These are phyloP conservation scores for Vickermania spadyakhi DNA, from an alignment of 208 protist genomes.

Conservation along the genomic window DNA sequence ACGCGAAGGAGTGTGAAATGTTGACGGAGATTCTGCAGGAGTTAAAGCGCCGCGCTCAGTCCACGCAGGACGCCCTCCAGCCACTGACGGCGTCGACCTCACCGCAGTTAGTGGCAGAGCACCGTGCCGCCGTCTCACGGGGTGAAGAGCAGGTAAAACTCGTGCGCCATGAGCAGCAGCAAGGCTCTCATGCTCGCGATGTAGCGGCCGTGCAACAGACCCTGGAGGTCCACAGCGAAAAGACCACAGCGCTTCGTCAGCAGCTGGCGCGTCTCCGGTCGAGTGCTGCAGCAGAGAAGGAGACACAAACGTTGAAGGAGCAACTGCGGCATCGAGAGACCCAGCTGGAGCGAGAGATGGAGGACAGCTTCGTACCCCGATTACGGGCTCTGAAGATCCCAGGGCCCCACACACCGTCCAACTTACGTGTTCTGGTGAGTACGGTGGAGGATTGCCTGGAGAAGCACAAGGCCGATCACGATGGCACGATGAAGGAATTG, in stretches of 20 bases:
- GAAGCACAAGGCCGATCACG: not conserved
- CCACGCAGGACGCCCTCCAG: not conserved
- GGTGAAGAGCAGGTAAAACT: not conserved
- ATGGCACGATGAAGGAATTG: not conserved
- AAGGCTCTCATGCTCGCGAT: not conserved
- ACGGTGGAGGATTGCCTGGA: not conserved
- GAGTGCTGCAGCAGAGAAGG: not conserved
- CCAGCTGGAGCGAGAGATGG: not conserved
- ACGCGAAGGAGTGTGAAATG: slow-evolving; percentile 59
- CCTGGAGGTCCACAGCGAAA: not conserved
- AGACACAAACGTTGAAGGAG: not conserved
- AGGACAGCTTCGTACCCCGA: not conserved
- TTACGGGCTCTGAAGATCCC: not conserved
- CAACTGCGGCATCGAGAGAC: not conserved
- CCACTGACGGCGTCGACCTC: not conserved
- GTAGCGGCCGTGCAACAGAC: not conserved
- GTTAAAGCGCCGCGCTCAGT: not conserved
- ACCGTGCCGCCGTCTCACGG: not conserved
- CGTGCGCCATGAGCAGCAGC: not conserved
- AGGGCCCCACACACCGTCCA: not conserved
- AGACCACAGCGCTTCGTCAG: not conserved
- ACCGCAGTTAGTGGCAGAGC: not conserved
- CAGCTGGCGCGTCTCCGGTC: not conserved
- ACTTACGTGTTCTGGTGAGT: not conserved
- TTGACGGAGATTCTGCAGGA: slow-evolving; percentile 7